Base-by-base conservation (phyloP, 1,284 basidiomycete genomes). In the Athelia psychrophila region DNA sequence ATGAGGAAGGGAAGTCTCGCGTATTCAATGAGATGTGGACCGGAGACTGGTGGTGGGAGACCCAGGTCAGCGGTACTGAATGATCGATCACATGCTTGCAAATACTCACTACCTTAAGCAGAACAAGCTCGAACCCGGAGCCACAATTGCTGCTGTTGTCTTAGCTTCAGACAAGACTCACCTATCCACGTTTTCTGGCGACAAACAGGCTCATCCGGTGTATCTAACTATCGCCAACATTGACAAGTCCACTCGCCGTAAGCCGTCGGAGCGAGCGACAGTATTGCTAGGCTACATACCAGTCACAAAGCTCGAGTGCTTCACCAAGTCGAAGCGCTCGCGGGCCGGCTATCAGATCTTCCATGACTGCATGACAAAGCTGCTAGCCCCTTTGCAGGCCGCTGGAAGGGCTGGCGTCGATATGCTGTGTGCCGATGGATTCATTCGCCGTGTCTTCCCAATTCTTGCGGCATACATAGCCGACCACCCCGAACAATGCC, bases 161-260 rank as follows among this genome's bases (percentile, higher is more conserved):
- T 52, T 75, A 0, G 58, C 69, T 3, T 69, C 72, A 0, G 70
- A 76, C 53, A 73, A 76, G 53, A 76, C 72, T 0, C 58, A 63
- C 4, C 61, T 76, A 10, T 63, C 72, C 9, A 52, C 50, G 3
- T 67, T 72, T 54, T 60, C 63, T 18, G 70, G 71, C 1, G 64
- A 72, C 49, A 70, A 71, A 46, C 50, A 50, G 2, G 72, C 70
- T 15, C 71, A 64, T 61, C 70, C 70, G 1, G 64, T 72, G 3
- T 73, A 60, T 64, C 44, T 46, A 10, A 55, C 51, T 0, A 57
- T 64, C 1, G 53, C 57, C 0, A 64, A 65, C 20, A 52, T 64
- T 2, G 40, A 38, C 0, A 65, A 64, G 36, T 36, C 56, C 1
- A 44, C 54, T 0, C 8, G 33, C 0, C 5, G 15, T 19, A 5